Conservation (phyloP, 1,284 basidiomycete genomes). For the Exobasidium rhododendri region DNA sequence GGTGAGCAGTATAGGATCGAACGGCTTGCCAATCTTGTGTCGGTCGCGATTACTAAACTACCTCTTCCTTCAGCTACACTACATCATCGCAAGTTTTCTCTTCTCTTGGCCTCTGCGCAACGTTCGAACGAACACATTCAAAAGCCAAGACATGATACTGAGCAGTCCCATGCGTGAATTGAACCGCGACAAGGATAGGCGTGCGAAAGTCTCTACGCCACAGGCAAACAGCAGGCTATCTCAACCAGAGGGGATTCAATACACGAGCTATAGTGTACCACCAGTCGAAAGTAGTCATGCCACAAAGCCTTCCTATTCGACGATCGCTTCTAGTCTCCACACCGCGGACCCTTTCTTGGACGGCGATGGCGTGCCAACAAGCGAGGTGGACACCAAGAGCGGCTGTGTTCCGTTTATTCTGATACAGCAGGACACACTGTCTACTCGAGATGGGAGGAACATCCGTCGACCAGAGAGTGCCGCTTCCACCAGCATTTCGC, state of each 20-base stretch:
- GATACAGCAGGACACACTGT: not conserved
- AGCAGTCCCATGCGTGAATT: not conserved
- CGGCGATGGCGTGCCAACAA: not conserved
- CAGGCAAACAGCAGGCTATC: not conserved
- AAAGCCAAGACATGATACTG: not conserved
- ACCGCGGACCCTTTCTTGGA: not conserved
- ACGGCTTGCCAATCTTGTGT: not conserved
- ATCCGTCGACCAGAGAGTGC: not conserved
- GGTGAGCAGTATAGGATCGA: not conserved
- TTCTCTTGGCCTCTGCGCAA: not conserved
- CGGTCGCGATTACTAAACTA: not conserved
- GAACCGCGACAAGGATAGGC: no score
- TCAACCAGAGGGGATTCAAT: not conserved
- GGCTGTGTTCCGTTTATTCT: not conserved
- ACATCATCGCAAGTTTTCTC: not conserved
- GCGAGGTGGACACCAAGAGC: not conserved
- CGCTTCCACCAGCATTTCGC: not conserved
- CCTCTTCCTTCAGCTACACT: not conserved
- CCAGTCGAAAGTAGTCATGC: not conserved
- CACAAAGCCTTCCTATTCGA: not conserved
- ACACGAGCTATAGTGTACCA: not conserved
- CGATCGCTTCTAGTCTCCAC: not conserved
- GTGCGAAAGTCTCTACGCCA: not conserved
- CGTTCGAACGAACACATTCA: not conserved
- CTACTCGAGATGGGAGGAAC: not conserved